Evolutionary conservation across 768 basidiomycete species (phyloP).

Genomic region (Trichaptum fuscoviolaceum): DNA sequence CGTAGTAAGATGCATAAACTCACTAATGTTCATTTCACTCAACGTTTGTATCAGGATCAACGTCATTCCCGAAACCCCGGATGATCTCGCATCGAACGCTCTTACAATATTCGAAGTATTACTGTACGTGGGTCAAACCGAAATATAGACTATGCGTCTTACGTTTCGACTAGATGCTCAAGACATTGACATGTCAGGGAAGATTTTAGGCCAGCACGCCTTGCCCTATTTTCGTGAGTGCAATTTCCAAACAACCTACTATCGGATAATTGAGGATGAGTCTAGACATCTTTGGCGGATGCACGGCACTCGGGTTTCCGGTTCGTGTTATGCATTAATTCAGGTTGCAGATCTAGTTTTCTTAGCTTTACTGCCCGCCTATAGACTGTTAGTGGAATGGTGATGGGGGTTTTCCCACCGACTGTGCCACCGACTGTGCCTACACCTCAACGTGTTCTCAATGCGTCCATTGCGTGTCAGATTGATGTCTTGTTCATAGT

Average conservation of each 20-base stretch:
- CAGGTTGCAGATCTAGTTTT: neutral
- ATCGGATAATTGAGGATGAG: neutral
- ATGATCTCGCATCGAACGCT: conserved; percentile 14
- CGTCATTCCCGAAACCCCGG: conserved; percentile 25
- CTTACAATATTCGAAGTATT: conserved; percentile 9
- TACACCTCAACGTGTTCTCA: conserved; percentile 26
- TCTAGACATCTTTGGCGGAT: neutral
- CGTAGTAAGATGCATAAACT: neutral
- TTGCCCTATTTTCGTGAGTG: neutral
- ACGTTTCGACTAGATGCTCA: neutral
- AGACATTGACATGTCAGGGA: neutral
- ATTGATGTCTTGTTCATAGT: conserved; percentile 22
- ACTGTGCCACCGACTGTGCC: conserved; percentile 21
- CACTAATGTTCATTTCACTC: neutral
- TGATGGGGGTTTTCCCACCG: conserved; percentile 26
- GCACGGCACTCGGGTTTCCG: neutral
- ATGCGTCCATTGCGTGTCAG: conserved; percentile 18
- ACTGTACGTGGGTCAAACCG: neutral
- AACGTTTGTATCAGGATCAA: conserved; percentile 18
- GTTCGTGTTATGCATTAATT: neutral
- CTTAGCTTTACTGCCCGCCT: neutral
- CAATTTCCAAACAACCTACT: neutral
- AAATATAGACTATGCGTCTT: neutral
- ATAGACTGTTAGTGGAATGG: conserved; percentile 23
- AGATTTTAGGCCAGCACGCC: neutral